phyloP scores from a whole-genome alignment of 2,329 filamentous ascomycete genomes.

The Aspergillus sp. region DNA sequence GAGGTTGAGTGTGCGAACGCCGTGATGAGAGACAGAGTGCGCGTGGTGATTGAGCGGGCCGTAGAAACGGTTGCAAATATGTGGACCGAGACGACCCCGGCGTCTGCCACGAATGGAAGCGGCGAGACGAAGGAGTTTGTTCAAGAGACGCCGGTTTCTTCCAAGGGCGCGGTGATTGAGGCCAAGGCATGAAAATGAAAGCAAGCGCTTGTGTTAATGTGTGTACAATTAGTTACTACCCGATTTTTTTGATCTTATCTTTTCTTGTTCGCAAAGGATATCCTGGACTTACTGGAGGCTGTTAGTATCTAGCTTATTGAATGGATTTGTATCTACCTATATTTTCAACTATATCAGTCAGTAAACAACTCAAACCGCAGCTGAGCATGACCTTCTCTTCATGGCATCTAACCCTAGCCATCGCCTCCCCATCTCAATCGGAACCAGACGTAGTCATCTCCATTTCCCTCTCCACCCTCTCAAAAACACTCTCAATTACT shows the following conservation, averaged over 20 bases:
- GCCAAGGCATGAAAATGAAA: constrained; percentile 18
- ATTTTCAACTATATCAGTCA: too few relatives aligned
- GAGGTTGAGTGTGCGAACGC: constrained; percentile 83
- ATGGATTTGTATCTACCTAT: not conserved
- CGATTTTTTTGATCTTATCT: not conserved
- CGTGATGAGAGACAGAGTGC: constrained; percentile 77
- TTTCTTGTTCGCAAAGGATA: not conserved
- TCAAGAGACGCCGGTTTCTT: constrained; percentile 9
- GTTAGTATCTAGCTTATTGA: not conserved
- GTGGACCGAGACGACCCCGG: constrained; percentile 38
- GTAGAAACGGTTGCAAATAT: constrained; percentile 82
- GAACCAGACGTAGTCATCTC: too few relatives aligned
- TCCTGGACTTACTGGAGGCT: not conserved
- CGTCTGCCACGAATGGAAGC: constrained; percentile 28
- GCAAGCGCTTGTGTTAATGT: constrained; percentile 2
- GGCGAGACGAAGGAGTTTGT: constrained; percentile 19
- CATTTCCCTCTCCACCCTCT: not conserved
- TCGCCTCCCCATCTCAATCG: too few relatives aligned
- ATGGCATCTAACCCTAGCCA: too few relatives aligned
- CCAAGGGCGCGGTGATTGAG: constrained; percentile 26
- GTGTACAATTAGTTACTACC: constrained; percentile 17
- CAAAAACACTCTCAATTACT: constrained; percentile 56
- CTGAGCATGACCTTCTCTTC: too few relatives aligned
- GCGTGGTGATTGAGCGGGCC: constrained; percentile 84
- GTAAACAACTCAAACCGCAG: too few relatives aligned